A percentile compares a stretch with the other conserved stretches of the same genome.
Evolutionary conservation across 1,284 basidiomycete genomes (phyloP).

Genomic region (Ustilago crameri): DNA sequence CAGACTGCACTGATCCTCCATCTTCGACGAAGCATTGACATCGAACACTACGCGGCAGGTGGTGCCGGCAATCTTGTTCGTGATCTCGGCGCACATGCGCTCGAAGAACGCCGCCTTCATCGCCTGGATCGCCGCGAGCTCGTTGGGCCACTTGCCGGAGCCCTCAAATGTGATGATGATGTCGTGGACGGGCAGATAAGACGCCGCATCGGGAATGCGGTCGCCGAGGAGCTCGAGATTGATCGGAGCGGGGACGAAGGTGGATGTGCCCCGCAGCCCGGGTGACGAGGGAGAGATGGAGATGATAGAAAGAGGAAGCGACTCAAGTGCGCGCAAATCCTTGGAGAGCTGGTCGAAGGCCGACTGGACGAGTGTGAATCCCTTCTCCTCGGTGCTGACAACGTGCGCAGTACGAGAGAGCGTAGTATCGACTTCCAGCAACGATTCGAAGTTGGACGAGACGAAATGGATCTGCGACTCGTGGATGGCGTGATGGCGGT

Average conservation of each 20-base stretch:
- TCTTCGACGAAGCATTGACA: slow-evolving; percentile 69
- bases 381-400: slow-evolving; percentile 66
- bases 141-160: slow-evolving; percentile 95
- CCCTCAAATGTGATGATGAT: slow-evolving; percentile 74
- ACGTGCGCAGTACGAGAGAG: slow-evolving; percentile 65
- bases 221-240: slow-evolving; percentile 59
- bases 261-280: slow-evolving; percentile 82
- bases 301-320: slow-evolving; percentile 82
- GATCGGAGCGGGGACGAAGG: slow-evolving; percentile 77
- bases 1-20: slow-evolving; percentile 78
- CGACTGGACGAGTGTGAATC: slow-evolving; percentile 79
- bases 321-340: slow-evolving; percentile 78
- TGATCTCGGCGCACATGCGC: slow-evolving; percentile 56
- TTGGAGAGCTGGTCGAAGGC: slow-evolving; percentile 86
- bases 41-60: slow-evolving; percentile 70
- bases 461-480: slow-evolving; percentile 70
- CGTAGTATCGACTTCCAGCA: slow-evolving; percentile 72
- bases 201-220: slow-evolving; percentile 63
- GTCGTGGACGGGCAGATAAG: slow-evolving; percentile 70
- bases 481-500: slow-evolving; percentile 78
- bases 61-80: slow-evolving; percentile 69
- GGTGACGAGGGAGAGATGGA: slow-evolving; percentile 76
- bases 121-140: slow-evolving; percentile 89
- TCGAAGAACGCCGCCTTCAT: slow-evolving; percentile 86
- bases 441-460: slow-evolving; percentile 75